Conservation (phyloP, 2,329 filamentous ascomycete genomes). For the Rhinocladiella similis region DNA sequence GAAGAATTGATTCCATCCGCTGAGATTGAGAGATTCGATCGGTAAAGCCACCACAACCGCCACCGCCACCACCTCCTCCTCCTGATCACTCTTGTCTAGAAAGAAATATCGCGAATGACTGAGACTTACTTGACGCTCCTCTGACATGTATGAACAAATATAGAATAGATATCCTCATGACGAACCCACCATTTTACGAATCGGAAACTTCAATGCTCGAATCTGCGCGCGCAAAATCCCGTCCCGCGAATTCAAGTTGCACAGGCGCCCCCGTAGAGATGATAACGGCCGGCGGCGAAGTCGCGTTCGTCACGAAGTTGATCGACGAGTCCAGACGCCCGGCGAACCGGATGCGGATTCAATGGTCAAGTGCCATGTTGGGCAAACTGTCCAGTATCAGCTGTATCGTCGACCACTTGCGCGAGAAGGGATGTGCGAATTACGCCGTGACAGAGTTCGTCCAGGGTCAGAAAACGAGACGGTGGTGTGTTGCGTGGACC, state of each 20-base stretch:
- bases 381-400: conserved; percentile 70
- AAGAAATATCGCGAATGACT: no score
- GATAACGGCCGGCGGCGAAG: conserved; percentile 77
- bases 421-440: conserved; percentile 64
- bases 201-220: conserved; percentile 67
- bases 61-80: no score
- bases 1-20: conserved; percentile 59
- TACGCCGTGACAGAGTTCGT: conserved; percentile 80
- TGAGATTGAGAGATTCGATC: conserved; percentile 37
- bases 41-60: no score
- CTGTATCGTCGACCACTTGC: conserved; percentile 61
- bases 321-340: conserved; percentile 55
- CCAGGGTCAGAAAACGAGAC: conserved; percentile 73
- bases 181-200: conserved; percentile 93
- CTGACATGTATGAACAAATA: neutral
- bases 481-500: conserved; percentile 91
- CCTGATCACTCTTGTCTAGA: no score
- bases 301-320: conserved; percentile 71
- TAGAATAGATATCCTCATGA: conserved; percentile 80
- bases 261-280: conserved; percentile 83
- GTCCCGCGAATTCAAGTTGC: conserved; percentile 65
- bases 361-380: conserved; percentile 91
- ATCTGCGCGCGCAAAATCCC: conserved; percentile 65
- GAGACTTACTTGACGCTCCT: no score
- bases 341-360: conserved; percentile 49